Evolutionary conservation across 163 green algal genomes (phyloP).

Genomic region (Scenedesmus sp.): DNA sequence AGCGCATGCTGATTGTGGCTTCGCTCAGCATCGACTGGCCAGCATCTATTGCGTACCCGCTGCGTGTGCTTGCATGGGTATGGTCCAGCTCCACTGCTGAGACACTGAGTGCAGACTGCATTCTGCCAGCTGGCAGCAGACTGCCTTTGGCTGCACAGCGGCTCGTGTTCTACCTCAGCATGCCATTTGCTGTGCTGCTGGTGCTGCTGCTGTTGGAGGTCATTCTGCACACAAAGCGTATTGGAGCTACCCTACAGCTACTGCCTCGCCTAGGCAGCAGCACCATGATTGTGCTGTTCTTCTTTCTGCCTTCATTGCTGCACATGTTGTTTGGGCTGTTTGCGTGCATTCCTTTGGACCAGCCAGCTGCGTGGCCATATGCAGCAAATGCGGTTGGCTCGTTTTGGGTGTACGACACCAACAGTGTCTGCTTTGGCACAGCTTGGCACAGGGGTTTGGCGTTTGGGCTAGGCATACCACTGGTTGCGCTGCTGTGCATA

Average conservation of each 20-base stretch:
- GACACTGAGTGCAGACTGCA: not conserved
- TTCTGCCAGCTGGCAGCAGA: not conserved
- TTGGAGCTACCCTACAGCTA: conserved; percentile 28
- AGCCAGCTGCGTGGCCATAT: not conserved
- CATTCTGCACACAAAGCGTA: not conserved
- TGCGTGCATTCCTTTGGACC: conserved; percentile 18
- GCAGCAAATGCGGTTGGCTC: not conserved
- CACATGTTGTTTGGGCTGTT: conserved; percentile 26
- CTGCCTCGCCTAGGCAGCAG: not conserved
- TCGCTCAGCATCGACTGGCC: not conserved
- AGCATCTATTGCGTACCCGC: not conserved
- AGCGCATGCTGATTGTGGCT: conserved; percentile 11
- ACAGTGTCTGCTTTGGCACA: conserved; percentile 20
- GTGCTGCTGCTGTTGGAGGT: not conserved
- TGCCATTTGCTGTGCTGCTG: conserved; percentile 22
- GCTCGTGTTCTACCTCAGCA: conserved; percentile 11
- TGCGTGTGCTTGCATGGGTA: not conserved
- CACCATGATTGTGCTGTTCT: conserved; percentile 16
- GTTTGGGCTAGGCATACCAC: not conserved
- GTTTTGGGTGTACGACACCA: conserved; percentile 26
- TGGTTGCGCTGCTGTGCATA: not conserved
- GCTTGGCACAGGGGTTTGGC: not conserved
- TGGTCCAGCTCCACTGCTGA: not conserved
- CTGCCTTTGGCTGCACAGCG: not conserved
- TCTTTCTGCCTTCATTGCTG: conserved; percentile 20